Conservation (phyloP, 192 early-diverging fungal genomes). For the Chytriomyces confervae region DNA sequence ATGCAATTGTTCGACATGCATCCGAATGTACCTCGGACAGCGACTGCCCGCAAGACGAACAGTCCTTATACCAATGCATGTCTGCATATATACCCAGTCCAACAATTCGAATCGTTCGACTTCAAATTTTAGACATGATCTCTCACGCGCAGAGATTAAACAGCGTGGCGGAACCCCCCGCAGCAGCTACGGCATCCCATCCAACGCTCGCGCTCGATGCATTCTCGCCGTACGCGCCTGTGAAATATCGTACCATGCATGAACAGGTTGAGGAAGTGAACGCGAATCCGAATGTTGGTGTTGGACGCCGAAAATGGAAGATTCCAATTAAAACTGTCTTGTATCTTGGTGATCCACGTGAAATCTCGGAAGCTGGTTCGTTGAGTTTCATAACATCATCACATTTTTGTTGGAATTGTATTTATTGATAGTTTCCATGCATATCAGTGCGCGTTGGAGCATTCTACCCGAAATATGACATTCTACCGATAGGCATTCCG, state of each 20-base stretch:
- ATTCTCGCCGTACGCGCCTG: neutral
- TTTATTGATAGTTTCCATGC: neutral
- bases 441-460: slow-evolving; percentile 64
- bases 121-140: slow-evolving; percentile 54
- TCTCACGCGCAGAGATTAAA: no score
- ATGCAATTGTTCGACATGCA: slow-evolving; percentile 13
- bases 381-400: neutral
- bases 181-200: no score
- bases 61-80: slow-evolving; percentile 50
- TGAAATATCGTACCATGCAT: neutral
- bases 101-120: slow-evolving; percentile 56
- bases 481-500: slow-evolving; percentile 67
- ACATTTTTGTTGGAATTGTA: no score
- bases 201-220: no score
- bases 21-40: slow-evolving; percentile 46
- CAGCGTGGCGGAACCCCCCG: no score
- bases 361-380: slow-evolving; percentile 73
- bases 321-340: slow-evolving; percentile 50
- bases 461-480: slow-evolving; percentile 55
- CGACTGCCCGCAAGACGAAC: slow-evolving; percentile 35
- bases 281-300: neutral
- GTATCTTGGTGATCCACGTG: slow-evolving; percentile 70
- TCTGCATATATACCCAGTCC: slow-evolving; percentile 58
- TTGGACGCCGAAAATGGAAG: slow-evolving; percentile 16
- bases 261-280: neutral